Percentiles rank a stretch among this genome's conserved stretches.
Conservation (phyloP, 2,329 filamentous ascomycete species). For the Talaromyces albobiverticillius region DNA sequence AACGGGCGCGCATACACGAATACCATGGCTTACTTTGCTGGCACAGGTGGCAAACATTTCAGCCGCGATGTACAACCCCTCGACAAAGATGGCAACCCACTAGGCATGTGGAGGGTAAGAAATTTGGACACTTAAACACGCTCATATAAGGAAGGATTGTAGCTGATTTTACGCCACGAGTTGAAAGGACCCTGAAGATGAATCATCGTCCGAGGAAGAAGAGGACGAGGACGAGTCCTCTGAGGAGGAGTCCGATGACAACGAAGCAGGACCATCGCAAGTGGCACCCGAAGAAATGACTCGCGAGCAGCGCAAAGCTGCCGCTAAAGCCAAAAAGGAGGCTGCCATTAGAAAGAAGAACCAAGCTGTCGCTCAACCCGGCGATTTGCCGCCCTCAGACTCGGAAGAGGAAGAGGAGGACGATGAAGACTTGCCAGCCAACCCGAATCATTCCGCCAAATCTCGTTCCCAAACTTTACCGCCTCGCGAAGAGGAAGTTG, state of each 20-base stretch:
- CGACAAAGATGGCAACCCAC: conserved; percentile 82
- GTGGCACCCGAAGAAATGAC: conserved; percentile 55
- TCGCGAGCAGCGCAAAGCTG: conserved; percentile 83
- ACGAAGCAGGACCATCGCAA: conserved; percentile 48
- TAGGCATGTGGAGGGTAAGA: conserved; percentile 79
- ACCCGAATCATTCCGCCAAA: conserved; percentile 78
- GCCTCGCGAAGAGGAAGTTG: too few species aligned
- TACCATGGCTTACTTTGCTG: not conserved
- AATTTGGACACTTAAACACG: conserved; percentile 15
- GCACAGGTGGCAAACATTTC: conserved; percentile 86
- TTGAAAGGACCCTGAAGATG: conserved; percentile 34
- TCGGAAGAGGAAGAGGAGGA: conserved; percentile 46
- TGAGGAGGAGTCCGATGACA: conserved; percentile 48
- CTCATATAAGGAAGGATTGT: conserved; percentile 9
- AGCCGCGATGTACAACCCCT: conserved; percentile 85
- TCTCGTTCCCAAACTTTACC: conserved; percentile 65
- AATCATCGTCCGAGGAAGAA: conserved; percentile 44
- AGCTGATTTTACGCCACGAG: not conserved
- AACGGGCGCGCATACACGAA: not conserved
- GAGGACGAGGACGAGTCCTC: conserved; percentile 51
- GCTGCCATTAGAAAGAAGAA: conserved; percentile 78
- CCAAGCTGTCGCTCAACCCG: conserved; percentile 69
- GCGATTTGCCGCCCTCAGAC: conserved; percentile 77
- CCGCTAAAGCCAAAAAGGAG: conserved; percentile 86
- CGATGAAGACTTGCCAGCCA: conserved; percentile 59